Base-by-base conservation (phyloP, 176 grass and related monocot species). In the Rhipidocladum racemiflorum region DNA sequence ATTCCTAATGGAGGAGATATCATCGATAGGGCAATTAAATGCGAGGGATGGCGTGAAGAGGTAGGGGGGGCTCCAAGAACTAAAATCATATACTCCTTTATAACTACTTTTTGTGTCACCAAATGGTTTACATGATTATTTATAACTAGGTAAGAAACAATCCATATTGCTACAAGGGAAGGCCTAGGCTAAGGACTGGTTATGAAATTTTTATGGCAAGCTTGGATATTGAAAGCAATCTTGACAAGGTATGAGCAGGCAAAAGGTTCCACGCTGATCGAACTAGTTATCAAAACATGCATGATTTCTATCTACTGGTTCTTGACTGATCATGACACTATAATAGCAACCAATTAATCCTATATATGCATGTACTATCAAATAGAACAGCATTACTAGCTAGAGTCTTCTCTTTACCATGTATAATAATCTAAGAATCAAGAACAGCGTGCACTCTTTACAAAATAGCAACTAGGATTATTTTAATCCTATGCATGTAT, bases 111-210 rank as follows among this genome's bases (percentile, higher is more conserved):
- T 64, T 53, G 2, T 61, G 3, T 74, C 10, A 46, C 8, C 44
- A 21, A 54, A 46, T 74, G 39, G 23, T 76, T 40, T 46, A 34
- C 9, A 39, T 55, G 18, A 35, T 53, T 46, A 20, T 66, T 18
- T 71, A 50, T 75, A 25, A 35, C 62, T 17, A 97, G 93, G 74
- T 97, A 53, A 65, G 88, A 45, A 83, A 88, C 5, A 97, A 93
- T 68, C 76, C 87, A 24, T 90, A 85, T 23, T 91, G 85, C 80
- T 97, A 97, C 56, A 93, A 93, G 46, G 93, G 91, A 85, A 87
- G 68, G 81, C 88, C 88, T 25, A 89, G 83, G 24, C 24, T 97
- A 23, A 87, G 85, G 55, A 97, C 91, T 1, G 94, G 85, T 17
- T 20, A 82, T 54, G 76, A 97, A 79, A 42, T 93, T 80, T 78